Evolutionary conservation across 177 flowering plant species (phyloP).

Genomic region (Vitis hybrid): DNA sequence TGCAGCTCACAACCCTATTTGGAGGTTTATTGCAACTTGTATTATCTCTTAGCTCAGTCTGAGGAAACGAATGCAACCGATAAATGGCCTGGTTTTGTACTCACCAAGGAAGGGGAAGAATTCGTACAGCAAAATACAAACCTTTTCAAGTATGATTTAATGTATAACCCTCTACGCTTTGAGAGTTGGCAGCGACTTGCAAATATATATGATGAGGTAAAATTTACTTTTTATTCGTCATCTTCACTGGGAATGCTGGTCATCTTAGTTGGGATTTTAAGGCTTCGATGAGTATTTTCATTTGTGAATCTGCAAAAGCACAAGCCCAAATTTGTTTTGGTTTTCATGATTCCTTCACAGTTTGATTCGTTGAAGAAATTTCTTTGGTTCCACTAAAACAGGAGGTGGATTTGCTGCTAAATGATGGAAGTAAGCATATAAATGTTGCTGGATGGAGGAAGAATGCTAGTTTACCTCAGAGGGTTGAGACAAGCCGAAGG

Average conservation of each 20-base stretch:
- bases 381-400: slow-evolving; percentile 26
- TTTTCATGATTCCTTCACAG: slow-evolving; percentile 3
- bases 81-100: slow-evolving; percentile 97
- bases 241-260: too few species aligned
- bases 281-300: not conserved
- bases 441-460: slow-evolving; percentile 92
- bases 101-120: slow-evolving; percentile 96
- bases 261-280: too few species aligned
- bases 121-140: slow-evolving; percentile 92
- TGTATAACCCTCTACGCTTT: slow-evolving; percentile 82
- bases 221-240: not conserved
- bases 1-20: slow-evolving; percentile 83
- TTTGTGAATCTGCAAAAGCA: not conserved
- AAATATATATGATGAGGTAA: slow-evolving; percentile 92
- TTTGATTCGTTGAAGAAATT: not conserved
- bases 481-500: slow-evolving; percentile 90
- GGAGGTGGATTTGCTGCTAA: slow-evolving; percentile 97
- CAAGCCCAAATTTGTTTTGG: not conserved
- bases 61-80: slow-evolving; percentile 94
- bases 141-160: slow-evolving; percentile 82
- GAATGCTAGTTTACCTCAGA: slow-evolving; percentile 59
- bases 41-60: slow-evolving; percentile 79
- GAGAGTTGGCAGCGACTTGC: slow-evolving; percentile 97
- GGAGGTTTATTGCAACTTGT: slow-evolving; percentile 83
- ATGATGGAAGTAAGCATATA: slow-evolving; percentile 98